A percentile compares a stretch with the other conserved stretches of the same genome.
These are phyloP conservation scores for Funneliformis geosporum DNA, from an alignment of 192 early-diverging fungal species.

Conservation along the genomic window DNA sequence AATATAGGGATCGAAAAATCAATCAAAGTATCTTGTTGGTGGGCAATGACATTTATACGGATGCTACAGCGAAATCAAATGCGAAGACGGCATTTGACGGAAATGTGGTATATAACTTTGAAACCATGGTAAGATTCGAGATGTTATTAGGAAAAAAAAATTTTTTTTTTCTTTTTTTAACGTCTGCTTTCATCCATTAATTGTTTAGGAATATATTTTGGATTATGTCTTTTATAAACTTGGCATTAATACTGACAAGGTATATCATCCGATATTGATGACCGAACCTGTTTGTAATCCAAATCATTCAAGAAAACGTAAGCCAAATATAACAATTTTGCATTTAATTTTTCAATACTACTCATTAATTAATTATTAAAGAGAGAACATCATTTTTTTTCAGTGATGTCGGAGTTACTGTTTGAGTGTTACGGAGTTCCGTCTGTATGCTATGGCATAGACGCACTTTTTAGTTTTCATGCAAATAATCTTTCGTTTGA, in stretches of 20 bases:
- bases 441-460: constrained; percentile 81
- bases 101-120: constrained; percentile 70
- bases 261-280: constrained; percentile 84
- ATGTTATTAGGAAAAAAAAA: neutral
- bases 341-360: neutral
- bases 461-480: constrained; percentile 86
- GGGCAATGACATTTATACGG: constrained; percentile 68
- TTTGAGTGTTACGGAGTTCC: constrained; percentile 85
- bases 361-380: neutral
- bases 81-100: constrained; percentile 67
- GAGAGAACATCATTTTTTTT: neutral
- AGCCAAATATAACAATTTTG: constrained; percentile 16
- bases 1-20: constrained; percentile 60
- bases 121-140: constrained; percentile 65
- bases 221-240: constrained; percentile 86
- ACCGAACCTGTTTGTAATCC: constrained; percentile 85
- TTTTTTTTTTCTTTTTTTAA: neutral
- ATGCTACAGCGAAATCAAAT: constrained; percentile 53
- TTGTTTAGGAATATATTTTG: constrained; percentile 71
- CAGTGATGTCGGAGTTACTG: constrained; percentile 84
- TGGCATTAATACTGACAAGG: constrained; percentile 67
- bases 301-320: constrained; percentile 71
- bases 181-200: neutral
- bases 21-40: constrained; percentile 52
- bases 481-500: constrained; percentile 60